Conservation (phyloP, 1,284 basidiomycete genomes). For the Rhodofomes roseus region DNA sequence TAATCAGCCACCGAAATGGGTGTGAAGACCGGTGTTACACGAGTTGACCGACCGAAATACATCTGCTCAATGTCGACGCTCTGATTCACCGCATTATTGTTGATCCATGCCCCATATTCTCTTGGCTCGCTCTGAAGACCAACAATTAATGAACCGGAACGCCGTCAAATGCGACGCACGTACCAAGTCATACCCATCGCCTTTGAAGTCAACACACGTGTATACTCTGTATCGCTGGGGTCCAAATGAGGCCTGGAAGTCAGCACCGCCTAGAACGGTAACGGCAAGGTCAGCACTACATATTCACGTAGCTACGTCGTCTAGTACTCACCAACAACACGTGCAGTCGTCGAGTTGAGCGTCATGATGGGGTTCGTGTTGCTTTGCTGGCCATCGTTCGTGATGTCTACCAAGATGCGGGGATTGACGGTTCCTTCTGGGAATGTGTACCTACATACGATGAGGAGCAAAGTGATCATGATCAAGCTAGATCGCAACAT, state of each 20-base stretch:
- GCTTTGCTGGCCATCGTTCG: constrained; percentile 54
- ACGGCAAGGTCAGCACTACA: background rate
- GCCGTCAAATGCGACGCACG: background rate
- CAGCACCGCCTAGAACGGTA: constrained; percentile 27
- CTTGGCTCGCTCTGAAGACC: constrained; percentile 25
- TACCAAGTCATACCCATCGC: constrained; percentile 44
- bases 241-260: constrained; percentile 48
- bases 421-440: constrained; percentile 31
- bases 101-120: constrained; percentile 56
- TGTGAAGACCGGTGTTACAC: background rate
- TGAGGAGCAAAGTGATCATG: background rate
- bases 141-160: background rate
- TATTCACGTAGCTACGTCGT: background rate
- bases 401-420: constrained; percentile 51
- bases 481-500: background rate
- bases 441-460: constrained; percentile 31
- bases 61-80: constrained; percentile 43
- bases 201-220: constrained; percentile 58
- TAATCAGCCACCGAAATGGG: background rate
- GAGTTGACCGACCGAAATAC: constrained; percentile 35
- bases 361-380: constrained; percentile 42
- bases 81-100: constrained; percentile 44
- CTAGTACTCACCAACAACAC: constrained; percentile 33
- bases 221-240: constrained; percentile 56
- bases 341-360: constrained; percentile 42